Evolutionary conservation across 768 basidiomycete species (phyloP), one percentile per base, ranked within the genome.

Genomic region (Boletus tylopilopsis): DNA sequence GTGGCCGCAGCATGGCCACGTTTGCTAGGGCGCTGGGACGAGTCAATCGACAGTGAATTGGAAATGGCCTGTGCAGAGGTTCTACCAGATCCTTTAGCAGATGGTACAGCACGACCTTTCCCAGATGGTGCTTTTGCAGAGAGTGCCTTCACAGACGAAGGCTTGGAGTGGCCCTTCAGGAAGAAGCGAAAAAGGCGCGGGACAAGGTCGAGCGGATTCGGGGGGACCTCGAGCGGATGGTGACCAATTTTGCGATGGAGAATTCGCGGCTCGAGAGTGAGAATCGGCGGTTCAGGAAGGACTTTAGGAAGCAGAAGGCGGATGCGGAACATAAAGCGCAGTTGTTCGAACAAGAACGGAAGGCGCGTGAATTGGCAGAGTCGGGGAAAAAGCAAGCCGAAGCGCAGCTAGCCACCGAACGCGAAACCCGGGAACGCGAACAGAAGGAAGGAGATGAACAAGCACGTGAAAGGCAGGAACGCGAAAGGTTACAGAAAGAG

Each of bases 151-250:
- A n/a, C n/a, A n/a, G n/a, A n/a, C n/a, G n/a, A n/a, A n/a, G n/a
- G n/a, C n/a, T n/a, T n/a, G n/a, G n/a, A n/a, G n/a, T n/a, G n/a
- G n/a, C n/a, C n/a, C 64, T 80, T 16, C 74, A 74, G 42, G 57
- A 67, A 18, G 77, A 76, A 45, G 67, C 68, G 6, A 64, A 56
- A 50, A 70, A 68, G 47, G 64, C 76, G n/a, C 68, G 74, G 49
- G 60, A 61, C n/a, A 73, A 73, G 51, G 73, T 78, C 49, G 57
- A 62, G 19, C 59, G 71, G 7, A 68, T 78, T 10, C 72, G 73
- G 29, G 45, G 49, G 5, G 73, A 75, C 35, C 67, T 75, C 1
- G 60, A 67, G 49, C 72, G 67, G 35, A 65, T 78, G 56, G 70
- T 67, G 0, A 56, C 70, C 0, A 63, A 68, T 10, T 74, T 72